Evolutionary conservation across 768 basidiomycete genomes (phyloP).

Genomic region (Tephrocybe sp.): DNA sequence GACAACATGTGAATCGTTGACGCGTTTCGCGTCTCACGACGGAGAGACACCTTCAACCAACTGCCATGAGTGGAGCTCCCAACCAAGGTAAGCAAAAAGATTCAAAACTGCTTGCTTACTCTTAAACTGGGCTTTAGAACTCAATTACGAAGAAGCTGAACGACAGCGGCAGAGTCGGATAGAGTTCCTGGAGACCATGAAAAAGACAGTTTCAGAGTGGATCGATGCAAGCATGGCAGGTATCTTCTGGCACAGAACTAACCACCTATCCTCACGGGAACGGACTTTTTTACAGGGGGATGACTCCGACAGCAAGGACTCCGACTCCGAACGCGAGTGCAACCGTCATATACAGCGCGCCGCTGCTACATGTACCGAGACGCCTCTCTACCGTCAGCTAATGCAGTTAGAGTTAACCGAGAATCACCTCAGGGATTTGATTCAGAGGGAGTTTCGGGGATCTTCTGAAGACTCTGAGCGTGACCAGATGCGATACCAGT

Average conservation of each 20-base stretch:
- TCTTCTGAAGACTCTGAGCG: background rate
- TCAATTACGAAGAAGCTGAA: background rate
- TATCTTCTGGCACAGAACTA: background rate
- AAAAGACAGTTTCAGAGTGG: constrained; percentile 3
- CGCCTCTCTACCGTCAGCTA: background rate
- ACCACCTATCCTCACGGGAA: no score
- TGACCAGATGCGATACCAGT: background rate
- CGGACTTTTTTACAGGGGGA: background rate
- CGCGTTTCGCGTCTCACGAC: no score
- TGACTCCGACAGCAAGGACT: background rate
- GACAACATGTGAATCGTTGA: no score
- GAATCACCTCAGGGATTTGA: background rate
- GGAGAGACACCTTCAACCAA: no score
- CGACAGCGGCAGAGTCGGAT: constrained; percentile 1
- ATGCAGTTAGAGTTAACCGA: constrained; percentile 3
- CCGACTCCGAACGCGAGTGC: no score
- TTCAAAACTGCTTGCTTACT: no score
- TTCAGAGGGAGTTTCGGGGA: background rate
- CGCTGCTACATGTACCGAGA: background rate
- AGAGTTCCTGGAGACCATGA: constrained; percentile 6
- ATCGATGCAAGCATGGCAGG: background rate
- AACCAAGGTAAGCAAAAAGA: no score
- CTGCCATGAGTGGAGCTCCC: no score
- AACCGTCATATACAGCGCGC: background rate
- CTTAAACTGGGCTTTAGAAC: background rate